Percentiles rank a stretch among this genome's conserved stretches.
Conservation (phyloP, 805 yeast species). For the Kregervanrija delftensis region DNA sequence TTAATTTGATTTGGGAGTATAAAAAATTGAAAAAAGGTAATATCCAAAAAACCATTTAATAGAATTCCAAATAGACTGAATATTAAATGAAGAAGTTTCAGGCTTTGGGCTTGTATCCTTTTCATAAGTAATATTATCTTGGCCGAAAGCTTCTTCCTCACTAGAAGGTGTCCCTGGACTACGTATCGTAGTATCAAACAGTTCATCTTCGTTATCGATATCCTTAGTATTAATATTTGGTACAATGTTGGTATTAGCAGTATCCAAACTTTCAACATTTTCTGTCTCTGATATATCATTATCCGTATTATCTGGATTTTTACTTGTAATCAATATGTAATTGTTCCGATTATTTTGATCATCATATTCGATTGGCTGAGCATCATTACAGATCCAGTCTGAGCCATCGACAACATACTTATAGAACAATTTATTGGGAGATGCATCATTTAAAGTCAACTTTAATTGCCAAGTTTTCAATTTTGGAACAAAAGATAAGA, state of each 20-base stretch:
- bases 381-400: constrained; percentile 22
- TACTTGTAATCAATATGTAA: neutral
- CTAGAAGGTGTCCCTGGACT: constrained; percentile 6
- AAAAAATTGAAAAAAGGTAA: constrained; percentile 13
- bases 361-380: constrained; percentile 18
- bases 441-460: too few species aligned
- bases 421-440: constrained; percentile 9
- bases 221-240: too few species aligned
- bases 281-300: neutral
- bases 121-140: neutral
- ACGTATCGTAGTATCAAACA: neutral
- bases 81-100: neutral
- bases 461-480: constrained; percentile 3
- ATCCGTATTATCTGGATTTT: neutral
- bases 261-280: neutral
- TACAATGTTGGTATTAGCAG: neutral
- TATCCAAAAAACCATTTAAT: constrained; percentile 14
- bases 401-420: constrained; percentile 23
- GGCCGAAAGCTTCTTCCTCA: neutral
- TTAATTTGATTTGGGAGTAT: constrained; percentile 3
- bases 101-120: neutral
- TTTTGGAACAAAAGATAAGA: constrained; percentile 6
- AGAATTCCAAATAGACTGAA: constrained; percentile 8
- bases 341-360: constrained; percentile 23
- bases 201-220: constrained; percentile 2